Conservation (phyloP, 2,329 filamentous ascomycete genomes). For the Aspergillus sp. region DNA sequence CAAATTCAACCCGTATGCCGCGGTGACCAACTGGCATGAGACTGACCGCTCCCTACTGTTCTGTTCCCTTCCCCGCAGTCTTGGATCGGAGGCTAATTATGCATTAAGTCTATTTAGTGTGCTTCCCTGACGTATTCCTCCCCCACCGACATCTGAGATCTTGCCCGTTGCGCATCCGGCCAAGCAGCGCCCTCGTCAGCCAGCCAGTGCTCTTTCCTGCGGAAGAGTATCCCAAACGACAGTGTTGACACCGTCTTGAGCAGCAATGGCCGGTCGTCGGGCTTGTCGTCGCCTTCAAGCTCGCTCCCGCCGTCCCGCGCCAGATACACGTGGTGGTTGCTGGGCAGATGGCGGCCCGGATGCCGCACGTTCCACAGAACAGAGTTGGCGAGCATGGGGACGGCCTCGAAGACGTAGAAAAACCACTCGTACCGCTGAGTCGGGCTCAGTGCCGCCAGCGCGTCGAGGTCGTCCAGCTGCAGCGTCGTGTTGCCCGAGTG, state of each 20-base stretch:
- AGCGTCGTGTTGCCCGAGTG: slow-evolving; percentile 42
- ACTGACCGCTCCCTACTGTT: too few species aligned
- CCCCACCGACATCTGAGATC: too few species aligned
- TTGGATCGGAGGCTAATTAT: too few species aligned
- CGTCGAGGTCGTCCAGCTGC: slow-evolving; percentile 23
- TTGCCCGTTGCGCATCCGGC: too few species aligned
- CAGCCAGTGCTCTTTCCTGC: not conserved
- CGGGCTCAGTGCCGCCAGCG: slow-evolving; percentile 28
- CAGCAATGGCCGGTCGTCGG: not conserved
- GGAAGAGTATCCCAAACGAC: not conserved
- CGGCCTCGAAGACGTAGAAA: slow-evolving; percentile 51
- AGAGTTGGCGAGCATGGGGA: slow-evolving; percentile 45
- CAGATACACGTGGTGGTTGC: slow-evolving; percentile 42
- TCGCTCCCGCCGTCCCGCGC: slow-evolving; percentile 28
- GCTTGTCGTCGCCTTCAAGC: not conserved
- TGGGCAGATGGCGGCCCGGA: slow-evolving; percentile 44
- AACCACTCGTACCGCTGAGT: slow-evolving; percentile 50
- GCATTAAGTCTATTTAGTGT: too few species aligned
- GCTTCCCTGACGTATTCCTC: too few species aligned
- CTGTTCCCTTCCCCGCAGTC: too few species aligned
- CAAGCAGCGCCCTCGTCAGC: too few species aligned
- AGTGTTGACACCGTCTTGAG: not conserved
- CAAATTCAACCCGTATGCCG: too few species aligned
- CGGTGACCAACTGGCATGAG: too few species aligned
- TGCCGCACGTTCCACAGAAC: slow-evolving; percentile 44